Evolutionary conservation across 1,139 yeast species (phyloP).

Genomic region (Hyphopichia khmerensis): DNA sequence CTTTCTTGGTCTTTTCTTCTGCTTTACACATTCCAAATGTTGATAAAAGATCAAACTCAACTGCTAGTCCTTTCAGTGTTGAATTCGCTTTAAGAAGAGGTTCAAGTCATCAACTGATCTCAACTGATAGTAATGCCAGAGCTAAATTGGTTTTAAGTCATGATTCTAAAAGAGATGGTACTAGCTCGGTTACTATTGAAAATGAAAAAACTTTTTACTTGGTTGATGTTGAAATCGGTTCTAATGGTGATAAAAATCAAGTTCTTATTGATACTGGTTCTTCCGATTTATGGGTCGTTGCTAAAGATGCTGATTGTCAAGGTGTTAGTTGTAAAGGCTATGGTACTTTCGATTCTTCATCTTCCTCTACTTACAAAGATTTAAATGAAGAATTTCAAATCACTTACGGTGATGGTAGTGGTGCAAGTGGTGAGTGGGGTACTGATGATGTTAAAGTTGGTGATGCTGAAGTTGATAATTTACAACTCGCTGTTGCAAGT

Average conservation of each 20-base stretch:
- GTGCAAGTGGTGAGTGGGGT: slow-evolving; percentile 63
- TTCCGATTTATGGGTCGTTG: slow-evolving; percentile 35
- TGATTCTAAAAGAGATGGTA: not conserved
- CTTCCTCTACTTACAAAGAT: slow-evolving; percentile 11
- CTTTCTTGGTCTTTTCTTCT: not conserved
- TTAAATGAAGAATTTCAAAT: slow-evolving; percentile 6
- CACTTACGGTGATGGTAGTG: slow-evolving; percentile 10
- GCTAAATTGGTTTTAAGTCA: not conserved
- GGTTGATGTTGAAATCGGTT: slow-evolving; percentile 4
- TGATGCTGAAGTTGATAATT: slow-evolving; percentile 22
- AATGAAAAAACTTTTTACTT: slow-evolving; percentile 3
- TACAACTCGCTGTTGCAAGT: slow-evolving; percentile 52
- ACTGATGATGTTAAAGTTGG: slow-evolving; percentile 48
- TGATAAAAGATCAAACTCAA: not conserved
- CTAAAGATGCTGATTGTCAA: slow-evolving; percentile 16
- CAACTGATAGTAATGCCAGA: not conserved
- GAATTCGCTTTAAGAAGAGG: not conserved
- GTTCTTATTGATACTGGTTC: slow-evolving; percentile 19
- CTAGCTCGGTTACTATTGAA: not conserved
- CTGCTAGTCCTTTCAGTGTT: not conserved
- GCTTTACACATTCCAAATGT: not conserved
- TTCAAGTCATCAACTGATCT: not conserved
- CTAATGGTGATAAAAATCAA: slow-evolving; percentile 4
- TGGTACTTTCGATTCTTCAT: slow-evolving; percentile 9
- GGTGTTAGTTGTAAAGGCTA: not conserved